Evolutionary conservation across 1,284 basidiomycete genomes (phyloP).

Genomic region (Tetrapyrgos nigripes): DNA sequence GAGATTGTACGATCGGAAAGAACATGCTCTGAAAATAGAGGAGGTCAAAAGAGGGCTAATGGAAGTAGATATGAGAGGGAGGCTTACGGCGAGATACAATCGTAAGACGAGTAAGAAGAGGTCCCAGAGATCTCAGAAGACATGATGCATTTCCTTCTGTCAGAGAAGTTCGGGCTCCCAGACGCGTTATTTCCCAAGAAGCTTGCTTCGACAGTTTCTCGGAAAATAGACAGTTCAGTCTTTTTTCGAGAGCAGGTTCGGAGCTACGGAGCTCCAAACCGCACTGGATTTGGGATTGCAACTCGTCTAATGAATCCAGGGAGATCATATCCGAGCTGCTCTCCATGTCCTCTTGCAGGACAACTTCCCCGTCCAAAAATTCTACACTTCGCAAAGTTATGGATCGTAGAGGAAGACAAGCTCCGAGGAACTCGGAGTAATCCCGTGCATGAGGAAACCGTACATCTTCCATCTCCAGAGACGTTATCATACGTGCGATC

Average conservation of each 20-base stretch:
- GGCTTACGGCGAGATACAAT: conserved; percentile 10
- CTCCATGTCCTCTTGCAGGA: not conserved
- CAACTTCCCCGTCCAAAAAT: not conserved
- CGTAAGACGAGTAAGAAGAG: conserved; percentile 2
- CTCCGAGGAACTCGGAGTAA: conserved; percentile 12
- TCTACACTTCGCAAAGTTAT: conserved; percentile 9
- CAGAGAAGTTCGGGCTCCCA: conserved; percentile 7
- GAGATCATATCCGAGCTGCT: too few species aligned
- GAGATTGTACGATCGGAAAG: not conserved
- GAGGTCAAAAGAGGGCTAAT: not conserved
- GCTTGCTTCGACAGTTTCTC: not conserved
- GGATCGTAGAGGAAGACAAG: not conserved
- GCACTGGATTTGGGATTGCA: not conserved
- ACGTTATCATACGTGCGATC: not conserved
- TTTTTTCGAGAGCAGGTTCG: not conserved
- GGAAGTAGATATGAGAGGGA: not conserved
- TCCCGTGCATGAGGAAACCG: not conserved
- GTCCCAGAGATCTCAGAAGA: conserved; percentile 9
- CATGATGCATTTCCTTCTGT: not conserved
- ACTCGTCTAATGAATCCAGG: not conserved
- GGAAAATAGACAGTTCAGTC: conserved; percentile 6
- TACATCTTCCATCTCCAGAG: conserved; percentile 4
- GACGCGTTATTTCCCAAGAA: not conserved
- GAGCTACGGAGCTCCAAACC: not conserved
- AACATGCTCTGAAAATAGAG: not conserved